These are phyloP conservation scores for Nicotiana tomentosiformis DNA, from an alignment of 257 asterid genomes.

Conservation along the genomic window DNA sequence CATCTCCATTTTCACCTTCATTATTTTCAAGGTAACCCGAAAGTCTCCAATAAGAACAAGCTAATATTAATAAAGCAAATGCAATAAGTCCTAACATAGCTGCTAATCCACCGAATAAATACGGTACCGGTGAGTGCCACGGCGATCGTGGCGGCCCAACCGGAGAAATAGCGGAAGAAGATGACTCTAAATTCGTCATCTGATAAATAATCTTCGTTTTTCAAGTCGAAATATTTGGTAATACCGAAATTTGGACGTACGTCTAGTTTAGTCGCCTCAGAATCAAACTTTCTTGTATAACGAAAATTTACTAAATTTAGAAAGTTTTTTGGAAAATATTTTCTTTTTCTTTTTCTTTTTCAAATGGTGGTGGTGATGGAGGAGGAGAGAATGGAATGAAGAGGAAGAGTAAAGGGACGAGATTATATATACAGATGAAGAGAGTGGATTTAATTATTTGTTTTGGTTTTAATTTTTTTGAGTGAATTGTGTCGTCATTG, in stretches of 20 bases:
- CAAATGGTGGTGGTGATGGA: neutral
- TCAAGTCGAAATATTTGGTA: neutral
- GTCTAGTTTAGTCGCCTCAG: neutral
- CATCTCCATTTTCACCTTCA: constrained; percentile 31
- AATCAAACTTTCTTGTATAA: neutral
- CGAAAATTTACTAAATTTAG: neutral
- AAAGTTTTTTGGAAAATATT: neutral
- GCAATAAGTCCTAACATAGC: constrained; percentile 91
- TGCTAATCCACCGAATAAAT: constrained; percentile 85
- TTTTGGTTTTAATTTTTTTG: neutral
- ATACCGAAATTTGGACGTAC: neutral
- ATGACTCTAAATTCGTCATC: constrained; percentile 20
- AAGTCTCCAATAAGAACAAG: constrained; percentile 80
- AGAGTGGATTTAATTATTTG: neutral
- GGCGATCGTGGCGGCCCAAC: constrained; percentile 40
- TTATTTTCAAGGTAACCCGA: constrained; percentile 44
- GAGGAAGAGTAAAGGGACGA: constrained; percentile 5
- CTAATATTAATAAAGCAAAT: constrained; percentile 69
- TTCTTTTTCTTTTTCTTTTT: neutral
- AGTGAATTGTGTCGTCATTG: constrained; percentile 50
- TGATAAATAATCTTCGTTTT: too few species aligned
- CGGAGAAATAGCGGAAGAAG: constrained; percentile 22
- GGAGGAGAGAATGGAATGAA: constrained; percentile 13
- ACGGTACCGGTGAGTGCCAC: constrained; percentile 96
- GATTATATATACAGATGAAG: constrained; percentile 18